A percentile compares a stretch with the other conserved stretches of the same genome.
These are phyloP conservation scores for Talaromyces liani DNA, from an alignment of 495 filamentous ascomycete species.

Conservation along the genomic window DNA sequence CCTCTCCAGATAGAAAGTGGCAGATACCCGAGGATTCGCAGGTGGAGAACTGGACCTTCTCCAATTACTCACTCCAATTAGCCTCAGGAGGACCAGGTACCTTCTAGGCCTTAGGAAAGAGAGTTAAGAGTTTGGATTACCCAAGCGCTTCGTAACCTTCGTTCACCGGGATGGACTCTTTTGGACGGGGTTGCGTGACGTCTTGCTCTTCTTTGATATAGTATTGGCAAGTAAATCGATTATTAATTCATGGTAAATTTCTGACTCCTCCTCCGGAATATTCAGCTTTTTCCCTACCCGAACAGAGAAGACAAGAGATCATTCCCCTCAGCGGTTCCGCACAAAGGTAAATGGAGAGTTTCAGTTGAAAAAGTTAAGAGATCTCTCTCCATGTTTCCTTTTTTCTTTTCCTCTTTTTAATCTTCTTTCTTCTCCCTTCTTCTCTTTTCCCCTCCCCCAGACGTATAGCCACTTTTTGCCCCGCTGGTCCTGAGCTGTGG, in stretches of 20 bases:
- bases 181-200: background rate
- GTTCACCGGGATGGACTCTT: background rate
- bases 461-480: background rate
- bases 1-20: background rate
- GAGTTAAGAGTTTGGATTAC: background rate
- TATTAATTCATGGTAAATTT: background rate
- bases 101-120: background rate
- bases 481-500: background rate
- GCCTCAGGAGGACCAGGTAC: background rate
- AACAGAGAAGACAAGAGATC: background rate
- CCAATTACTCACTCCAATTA: background rate
- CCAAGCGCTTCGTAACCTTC: background rate
- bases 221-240: background rate
- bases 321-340: background rate
- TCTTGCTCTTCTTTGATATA: background rate
- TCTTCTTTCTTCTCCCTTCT: background rate
- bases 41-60: background rate
- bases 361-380: background rate
- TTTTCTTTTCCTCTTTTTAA: background rate
- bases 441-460: background rate
- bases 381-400: background rate
- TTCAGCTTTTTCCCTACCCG: background rate
- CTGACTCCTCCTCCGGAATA: background rate
- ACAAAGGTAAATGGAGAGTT: background rate
- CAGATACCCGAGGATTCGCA: background rate